Evolutionary conservation across 148 eudicot species (phyloP).

Genomic region (Camellia granthamiana): DNA sequence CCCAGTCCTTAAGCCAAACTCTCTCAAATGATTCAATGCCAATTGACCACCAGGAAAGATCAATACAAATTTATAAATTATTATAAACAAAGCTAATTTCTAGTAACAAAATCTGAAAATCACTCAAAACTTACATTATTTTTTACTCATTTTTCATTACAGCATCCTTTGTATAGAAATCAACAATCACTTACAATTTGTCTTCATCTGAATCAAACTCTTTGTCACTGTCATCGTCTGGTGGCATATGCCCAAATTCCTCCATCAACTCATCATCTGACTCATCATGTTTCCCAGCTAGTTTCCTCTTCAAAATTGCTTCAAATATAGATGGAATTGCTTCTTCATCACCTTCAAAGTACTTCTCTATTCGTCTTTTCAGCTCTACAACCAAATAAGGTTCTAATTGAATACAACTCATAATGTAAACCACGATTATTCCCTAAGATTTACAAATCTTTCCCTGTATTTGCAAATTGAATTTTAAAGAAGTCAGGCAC

Average conservation of each 20-base stretch:
- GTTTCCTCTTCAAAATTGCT: slow-evolving; percentile 49
- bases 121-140: background rate
- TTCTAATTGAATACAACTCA: background rate
- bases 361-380: slow-evolving; percentile 37
- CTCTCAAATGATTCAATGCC: background rate
- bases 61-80: background rate
- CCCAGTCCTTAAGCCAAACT: background rate
- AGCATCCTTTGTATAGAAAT: background rate
- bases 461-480: background rate
- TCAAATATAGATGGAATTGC: slow-evolving; percentile 50
- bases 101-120: background rate
- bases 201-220: slow-evolving; percentile 23
- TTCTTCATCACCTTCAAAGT: slow-evolving; percentile 41
- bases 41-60: background rate
- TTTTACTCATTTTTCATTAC: background rate
- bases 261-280: slow-evolving; percentile 51
- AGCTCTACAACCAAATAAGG: slow-evolving; percentile 35
- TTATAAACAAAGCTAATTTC: background rate
- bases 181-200: slow-evolving; percentile 9
- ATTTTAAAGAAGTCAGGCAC: background rate
- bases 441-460: background rate
- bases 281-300: slow-evolving; percentile 49
- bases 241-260: slow-evolving; percentile 25
- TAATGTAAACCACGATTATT: background rate
- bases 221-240: slow-evolving; percentile 3